phyloP scores from a whole-genome alignment of 148 eudicot genomes.

The Camellia granthamiana region DNA sequence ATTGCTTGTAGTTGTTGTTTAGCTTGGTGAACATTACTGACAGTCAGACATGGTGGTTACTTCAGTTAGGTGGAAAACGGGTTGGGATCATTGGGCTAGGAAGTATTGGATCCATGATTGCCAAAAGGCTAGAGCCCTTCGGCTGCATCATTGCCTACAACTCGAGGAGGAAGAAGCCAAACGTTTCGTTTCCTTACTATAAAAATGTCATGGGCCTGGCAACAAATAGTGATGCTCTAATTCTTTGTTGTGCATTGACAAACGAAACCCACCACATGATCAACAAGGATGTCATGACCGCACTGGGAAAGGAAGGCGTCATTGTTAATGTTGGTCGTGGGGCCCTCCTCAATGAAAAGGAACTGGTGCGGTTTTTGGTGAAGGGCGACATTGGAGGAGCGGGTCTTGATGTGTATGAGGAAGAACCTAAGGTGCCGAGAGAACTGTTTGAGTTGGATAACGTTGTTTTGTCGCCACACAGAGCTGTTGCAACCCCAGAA shows the following conservation, averaged over 20 bases:
- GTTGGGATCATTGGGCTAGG: constrained; percentile 86
- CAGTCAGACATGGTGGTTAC: background rate
- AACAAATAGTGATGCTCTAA: constrained; percentile 41
- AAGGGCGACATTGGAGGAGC: constrained; percentile 66
- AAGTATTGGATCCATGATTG: constrained; percentile 59
- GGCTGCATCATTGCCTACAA: constrained; percentile 75
- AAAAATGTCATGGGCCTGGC: constrained; percentile 34
- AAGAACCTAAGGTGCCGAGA: constrained; percentile 67
- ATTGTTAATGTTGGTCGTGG: constrained; percentile 82
- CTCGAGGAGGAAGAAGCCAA: constrained; percentile 54
- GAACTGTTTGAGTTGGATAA: constrained; percentile 64
- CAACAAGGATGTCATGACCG: constrained; percentile 56
- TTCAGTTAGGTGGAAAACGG: constrained; percentile 66
- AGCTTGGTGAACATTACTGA: background rate
- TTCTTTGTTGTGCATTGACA: constrained; percentile 61
- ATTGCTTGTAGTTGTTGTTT: background rate
- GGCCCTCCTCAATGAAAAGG: constrained; percentile 59
- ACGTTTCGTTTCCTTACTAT: constrained; percentile 43
- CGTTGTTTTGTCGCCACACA: constrained; percentile 78
- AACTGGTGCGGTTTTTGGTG: constrained; percentile 49
- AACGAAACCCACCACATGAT: constrained; percentile 61
- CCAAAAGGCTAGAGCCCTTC: constrained; percentile 57
- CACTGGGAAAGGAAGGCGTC: constrained; percentile 63
- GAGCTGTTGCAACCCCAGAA: constrained; percentile 57
- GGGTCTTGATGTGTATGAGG: constrained; percentile 78